Percentiles rank a stretch among this genome's conserved stretches.
These are phyloP conservation scores for Metschnikowia picachoensis DNA, from an alignment of 805 yeast genomes.

Conservation along the genomic window DNA sequence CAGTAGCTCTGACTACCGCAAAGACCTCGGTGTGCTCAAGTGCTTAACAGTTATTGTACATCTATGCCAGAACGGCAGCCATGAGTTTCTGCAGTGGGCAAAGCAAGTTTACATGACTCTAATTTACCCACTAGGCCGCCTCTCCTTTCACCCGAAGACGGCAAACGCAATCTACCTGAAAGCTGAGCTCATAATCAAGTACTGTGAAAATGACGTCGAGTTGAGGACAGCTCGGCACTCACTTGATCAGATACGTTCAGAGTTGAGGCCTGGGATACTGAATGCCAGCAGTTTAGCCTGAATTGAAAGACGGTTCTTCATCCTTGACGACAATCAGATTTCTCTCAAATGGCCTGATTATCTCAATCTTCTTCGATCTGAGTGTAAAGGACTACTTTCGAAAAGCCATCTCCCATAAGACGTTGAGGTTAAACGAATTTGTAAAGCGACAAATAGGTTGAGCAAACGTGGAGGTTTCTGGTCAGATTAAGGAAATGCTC, in stretches of 20 bases:
- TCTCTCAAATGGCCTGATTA: too few species aligned
- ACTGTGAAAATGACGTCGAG: slow-evolving; percentile 28
- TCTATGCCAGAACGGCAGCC: slow-evolving; percentile 51
- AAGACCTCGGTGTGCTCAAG: slow-evolving; percentile 33
- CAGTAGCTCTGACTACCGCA: slow-evolving; percentile 1
- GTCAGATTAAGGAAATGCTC: too few species aligned
- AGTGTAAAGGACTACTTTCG: too few species aligned
- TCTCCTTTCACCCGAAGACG: slow-evolving; percentile 10
- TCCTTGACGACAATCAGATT: not conserved
- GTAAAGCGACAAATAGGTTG: too few species aligned
- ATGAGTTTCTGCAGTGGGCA: slow-evolving; percentile 47
- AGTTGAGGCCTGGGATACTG: slow-evolving; percentile 4
- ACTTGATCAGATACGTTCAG: slow-evolving; percentile 8
- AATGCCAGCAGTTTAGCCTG: not conserved
- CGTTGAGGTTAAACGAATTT: too few species aligned
- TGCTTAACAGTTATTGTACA: slow-evolving; percentile 51
- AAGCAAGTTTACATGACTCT: slow-evolving; percentile 7
- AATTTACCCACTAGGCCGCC: slow-evolving; percentile 19
- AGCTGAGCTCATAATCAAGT: slow-evolving; percentile 29
- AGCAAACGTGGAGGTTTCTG: too few species aligned
- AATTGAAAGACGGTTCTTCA: not conserved
- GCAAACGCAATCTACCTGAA: slow-evolving; percentile 33
- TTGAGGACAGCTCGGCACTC: slow-evolving; percentile 20
- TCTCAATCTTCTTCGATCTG: too few species aligned
- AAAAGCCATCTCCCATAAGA: too few species aligned